phyloP scores from a whole-genome alignment of 1,284 basidiomycete species.

The Moesziomyces globuligerus region DNA sequence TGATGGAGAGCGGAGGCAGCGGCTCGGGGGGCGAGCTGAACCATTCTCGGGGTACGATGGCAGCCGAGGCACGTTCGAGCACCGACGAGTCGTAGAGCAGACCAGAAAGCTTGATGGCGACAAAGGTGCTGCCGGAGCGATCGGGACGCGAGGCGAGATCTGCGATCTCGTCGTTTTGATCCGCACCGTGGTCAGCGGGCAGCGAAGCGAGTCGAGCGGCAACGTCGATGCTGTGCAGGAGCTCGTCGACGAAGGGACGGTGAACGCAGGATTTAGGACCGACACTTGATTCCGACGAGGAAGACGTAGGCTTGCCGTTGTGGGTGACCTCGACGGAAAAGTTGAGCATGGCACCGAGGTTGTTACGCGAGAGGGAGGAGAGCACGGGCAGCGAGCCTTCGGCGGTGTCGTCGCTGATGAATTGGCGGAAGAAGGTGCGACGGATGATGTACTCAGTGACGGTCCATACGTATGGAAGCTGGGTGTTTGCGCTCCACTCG shows the following conservation, averaged over 20 bases:
- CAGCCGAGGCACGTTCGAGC: constrained; percentile 53
- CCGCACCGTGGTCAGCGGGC: constrained; percentile 30
- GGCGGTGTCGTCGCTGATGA: constrained; percentile 87
- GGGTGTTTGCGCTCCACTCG: constrained; percentile 70
- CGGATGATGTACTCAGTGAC: constrained; percentile 79
- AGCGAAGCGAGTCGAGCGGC: constrained; percentile 40
- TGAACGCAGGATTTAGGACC: constrained; percentile 28
- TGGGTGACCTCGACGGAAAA: constrained; percentile 86
- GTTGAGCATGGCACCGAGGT: constrained; percentile 81
- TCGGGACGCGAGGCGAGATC: constrained; percentile 36
- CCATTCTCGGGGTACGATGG: constrained; percentile 56
- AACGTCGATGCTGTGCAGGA: constrained; percentile 52
- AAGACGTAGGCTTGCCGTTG: constrained; percentile 70
- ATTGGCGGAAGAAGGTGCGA: constrained; percentile 86
- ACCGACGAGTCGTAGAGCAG: constrained; percentile 52
- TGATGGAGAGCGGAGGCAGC: constrained; percentile 45
- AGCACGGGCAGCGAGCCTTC: constrained; percentile 77
- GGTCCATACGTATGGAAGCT: constrained; percentile 76
- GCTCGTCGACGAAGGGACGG: constrained; percentile 47
- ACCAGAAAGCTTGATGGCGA: constrained; percentile 63
- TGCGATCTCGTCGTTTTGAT: constrained; percentile 24
- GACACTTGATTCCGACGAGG: constrained; percentile 69
- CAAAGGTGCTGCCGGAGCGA: constrained; percentile 52
- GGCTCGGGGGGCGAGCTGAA: constrained; percentile 56
- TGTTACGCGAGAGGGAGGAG: constrained; percentile 70